Evolutionary conservation across 176 grass and related monocot genomes (phyloP).

Genomic region (Juncus inflexus): DNA sequence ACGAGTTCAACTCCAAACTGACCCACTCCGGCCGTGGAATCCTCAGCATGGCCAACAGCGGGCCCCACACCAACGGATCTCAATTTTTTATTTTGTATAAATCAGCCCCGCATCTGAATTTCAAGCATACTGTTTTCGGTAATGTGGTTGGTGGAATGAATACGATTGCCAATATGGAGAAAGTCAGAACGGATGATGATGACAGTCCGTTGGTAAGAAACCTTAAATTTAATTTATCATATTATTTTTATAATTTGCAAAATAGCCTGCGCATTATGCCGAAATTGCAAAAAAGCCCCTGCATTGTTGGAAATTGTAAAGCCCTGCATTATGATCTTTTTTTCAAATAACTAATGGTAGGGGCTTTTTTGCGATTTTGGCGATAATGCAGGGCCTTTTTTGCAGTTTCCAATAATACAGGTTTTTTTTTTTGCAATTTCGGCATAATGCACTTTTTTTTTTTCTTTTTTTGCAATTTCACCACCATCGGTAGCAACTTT

Average conservation of each 20-base stretch:
- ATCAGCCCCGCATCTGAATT: conserved; percentile 87
- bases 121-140: conserved; percentile 93
- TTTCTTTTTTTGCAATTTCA: no score
- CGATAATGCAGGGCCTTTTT: no score
- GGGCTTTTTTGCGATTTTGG: no score
- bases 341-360: no score
- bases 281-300: no score
- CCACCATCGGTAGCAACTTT: no score
- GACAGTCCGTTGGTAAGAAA: conserved; percentile 74
- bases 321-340: no score
- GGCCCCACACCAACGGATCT: conserved; percentile 86
- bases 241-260: not conserved
- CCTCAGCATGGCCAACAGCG: conserved; percentile 94
- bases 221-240: conserved; percentile 9
- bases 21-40: conserved; percentile 90
- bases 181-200: conserved; percentile 88
- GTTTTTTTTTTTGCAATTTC: no score
- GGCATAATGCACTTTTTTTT: no score
- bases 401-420: no score
- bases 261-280: not conserved
- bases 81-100: conserved; percentile 99
- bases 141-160: conserved; percentile 93
- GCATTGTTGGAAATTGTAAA: no score
- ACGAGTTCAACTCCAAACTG: conserved; percentile 94
- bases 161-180: conserved; percentile 82